Percentiles rank a stretch among this genome's conserved stretches.
These are phyloP conservation scores for Cyberlindnera sargentensis DNA, from an alignment of 805 yeast species.

Conservation along the genomic window DNA sequence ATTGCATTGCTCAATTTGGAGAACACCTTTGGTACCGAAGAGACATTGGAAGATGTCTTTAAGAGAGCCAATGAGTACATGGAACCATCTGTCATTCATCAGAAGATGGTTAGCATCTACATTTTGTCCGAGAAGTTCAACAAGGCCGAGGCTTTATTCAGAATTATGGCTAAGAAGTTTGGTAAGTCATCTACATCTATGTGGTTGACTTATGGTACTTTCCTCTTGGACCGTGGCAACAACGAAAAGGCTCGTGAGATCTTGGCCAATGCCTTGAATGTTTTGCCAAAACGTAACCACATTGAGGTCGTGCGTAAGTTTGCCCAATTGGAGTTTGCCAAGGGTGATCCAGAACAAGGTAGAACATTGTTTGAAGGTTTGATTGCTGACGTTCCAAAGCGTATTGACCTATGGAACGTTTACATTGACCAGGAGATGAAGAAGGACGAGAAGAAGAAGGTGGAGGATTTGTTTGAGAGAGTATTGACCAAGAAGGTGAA, in stretches of 20 bases:
- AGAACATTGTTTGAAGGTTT: constrained; percentile 92
- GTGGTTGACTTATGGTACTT: constrained; percentile 81
- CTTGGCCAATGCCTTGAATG: constrained; percentile 67
- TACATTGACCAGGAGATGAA: constrained; percentile 92
- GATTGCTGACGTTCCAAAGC: constrained; percentile 81
- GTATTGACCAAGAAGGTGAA: constrained; percentile 58
- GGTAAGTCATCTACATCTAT: constrained; percentile 59
- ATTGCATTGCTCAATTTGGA: constrained; percentile 91
- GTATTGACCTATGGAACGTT: constrained; percentile 92
- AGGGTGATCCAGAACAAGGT: constrained; percentile 92
- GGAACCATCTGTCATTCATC: constrained; percentile 82
- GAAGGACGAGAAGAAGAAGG: constrained; percentile 53
- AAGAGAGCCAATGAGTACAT: constrained; percentile 82
- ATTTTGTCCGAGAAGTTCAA: constrained; percentile 63
- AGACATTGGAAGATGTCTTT: constrained; percentile 72
- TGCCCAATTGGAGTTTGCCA: constrained; percentile 78
- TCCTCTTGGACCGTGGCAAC: constrained; percentile 51
- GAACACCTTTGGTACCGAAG: constrained; percentile 85
- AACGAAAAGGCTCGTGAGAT: constrained; percentile 59
- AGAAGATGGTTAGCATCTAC: constrained; percentile 69
- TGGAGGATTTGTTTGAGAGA: constrained; percentile 78
- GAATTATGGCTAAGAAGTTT: constrained; percentile 68
- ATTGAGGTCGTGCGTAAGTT: constrained; percentile 79
- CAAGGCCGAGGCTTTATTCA: constrained; percentile 65
- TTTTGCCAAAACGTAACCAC: constrained; percentile 65